These are phyloP conservation scores for Volutella citrinella DNA, from an alignment of 2,329 filamentous ascomycete species.

Conservation along the genomic window DNA sequence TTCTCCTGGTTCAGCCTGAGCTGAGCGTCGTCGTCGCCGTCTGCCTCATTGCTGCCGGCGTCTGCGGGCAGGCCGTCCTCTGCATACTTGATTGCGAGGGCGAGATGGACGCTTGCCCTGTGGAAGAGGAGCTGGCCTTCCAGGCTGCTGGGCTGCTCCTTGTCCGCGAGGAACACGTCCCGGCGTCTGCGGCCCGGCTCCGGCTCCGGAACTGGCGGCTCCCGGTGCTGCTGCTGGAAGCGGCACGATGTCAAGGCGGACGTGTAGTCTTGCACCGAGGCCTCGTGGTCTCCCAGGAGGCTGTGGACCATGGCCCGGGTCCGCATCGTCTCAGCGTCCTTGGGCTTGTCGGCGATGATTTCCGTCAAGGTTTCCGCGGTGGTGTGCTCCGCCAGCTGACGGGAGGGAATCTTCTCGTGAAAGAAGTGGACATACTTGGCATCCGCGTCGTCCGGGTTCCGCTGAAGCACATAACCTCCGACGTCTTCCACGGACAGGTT, in stretches of 20 bases:
- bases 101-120: conserved; percentile 68
- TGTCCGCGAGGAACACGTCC: conserved; percentile 37
- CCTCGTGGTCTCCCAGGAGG: conserved; percentile 72
- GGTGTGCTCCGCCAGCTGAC: conserved; percentile 70
- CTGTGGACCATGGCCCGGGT: conserved; percentile 72
- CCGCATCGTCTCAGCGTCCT: conserved; percentile 64
- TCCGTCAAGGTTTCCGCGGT: conserved; percentile 64
- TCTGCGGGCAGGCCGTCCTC: conserved; percentile 45
- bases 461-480: conserved; percentile 67
- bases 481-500: conserved; percentile 76
- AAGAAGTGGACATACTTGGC: conserved; percentile 92
- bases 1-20: conserved; percentile 4
- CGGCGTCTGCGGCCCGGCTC: conserved; percentile 22
- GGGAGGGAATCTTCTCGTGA: conserved; percentile 81
- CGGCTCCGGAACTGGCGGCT: conserved; percentile 43
- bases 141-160: conserved; percentile 67
- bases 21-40: conserved; percentile 3
- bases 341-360: conserved; percentile 62
- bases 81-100: conserved; percentile 66
- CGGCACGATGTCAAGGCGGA: conserved; percentile 57
- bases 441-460: conserved; percentile 65
- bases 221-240: conserved; percentile 51
- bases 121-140: conserved; percentile 75
- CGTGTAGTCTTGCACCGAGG: conserved; percentile 68
- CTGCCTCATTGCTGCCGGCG: conserved; percentile 1